Evolutionary conservation across 768 basidiomycete species (phyloP).

Genomic region (Cystobasidium onofrii): DNA sequence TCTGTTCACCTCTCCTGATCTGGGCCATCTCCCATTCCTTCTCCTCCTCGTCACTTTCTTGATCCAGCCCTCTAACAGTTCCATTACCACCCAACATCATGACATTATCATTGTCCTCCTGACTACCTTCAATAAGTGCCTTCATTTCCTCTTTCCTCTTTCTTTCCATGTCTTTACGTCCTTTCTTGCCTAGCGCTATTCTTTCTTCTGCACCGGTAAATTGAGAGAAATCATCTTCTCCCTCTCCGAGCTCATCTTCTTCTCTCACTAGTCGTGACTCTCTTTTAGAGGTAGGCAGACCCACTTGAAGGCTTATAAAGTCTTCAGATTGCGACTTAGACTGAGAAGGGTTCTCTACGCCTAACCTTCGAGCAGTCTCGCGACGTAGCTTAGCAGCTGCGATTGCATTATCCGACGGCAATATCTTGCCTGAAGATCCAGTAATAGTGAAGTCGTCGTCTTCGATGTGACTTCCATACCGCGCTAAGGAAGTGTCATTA

Average conservation of each 20-base stretch:
- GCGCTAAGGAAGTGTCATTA: background rate
- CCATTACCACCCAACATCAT: background rate
- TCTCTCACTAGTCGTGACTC: constrained; percentile 48
- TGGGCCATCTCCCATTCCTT: constrained; percentile 47
- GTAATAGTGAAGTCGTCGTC: constrained; percentile 40
- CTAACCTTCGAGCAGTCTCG: constrained; percentile 42
- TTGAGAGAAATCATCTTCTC: constrained; percentile 38
- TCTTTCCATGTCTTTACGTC: constrained; percentile 45
- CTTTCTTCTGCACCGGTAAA: constrained; percentile 43
- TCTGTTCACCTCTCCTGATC: constrained; percentile 43
- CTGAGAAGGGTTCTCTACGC: constrained; percentile 35
- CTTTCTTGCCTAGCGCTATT: constrained; percentile 46
- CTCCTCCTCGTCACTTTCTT: constrained; percentile 47
- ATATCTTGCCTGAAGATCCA: constrained; percentile 44
- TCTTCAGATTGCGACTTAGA: constrained; percentile 41
- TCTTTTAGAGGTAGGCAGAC: constrained; percentile 45
- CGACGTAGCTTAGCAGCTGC: constrained; percentile 46
- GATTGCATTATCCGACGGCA: constrained; percentile 47
- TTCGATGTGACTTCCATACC: constrained; percentile 26
- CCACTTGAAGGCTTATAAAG: constrained; percentile 47
- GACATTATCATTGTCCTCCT: constrained; percentile 43
- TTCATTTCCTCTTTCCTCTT: constrained; percentile 45
- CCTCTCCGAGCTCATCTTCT: constrained; percentile 48
- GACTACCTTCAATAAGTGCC: constrained; percentile 47
- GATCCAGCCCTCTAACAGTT: constrained; percentile 39